These are phyloP conservation scores for Alternaria arborescens DNA, from an alignment of 2,329 filamentous ascomycete species.

Conservation along the genomic window DNA sequence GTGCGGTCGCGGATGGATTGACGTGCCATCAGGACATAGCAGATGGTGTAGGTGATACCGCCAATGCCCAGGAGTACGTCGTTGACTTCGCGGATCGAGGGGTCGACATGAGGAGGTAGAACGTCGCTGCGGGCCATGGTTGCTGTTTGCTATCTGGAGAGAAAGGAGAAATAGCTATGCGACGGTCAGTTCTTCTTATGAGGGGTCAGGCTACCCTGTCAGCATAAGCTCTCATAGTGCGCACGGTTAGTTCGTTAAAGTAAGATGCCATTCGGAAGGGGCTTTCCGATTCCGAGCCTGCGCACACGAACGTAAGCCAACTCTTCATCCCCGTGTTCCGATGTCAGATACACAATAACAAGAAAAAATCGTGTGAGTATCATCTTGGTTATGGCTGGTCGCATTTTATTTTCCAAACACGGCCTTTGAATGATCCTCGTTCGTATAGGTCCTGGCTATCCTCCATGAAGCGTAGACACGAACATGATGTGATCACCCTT, in stretches of 20 bases:
- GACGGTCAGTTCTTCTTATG: neutral
- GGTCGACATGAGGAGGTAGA: conserved; percentile 28
- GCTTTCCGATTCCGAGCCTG: neutral
- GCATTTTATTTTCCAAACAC: neutral
- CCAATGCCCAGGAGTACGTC: conserved; percentile 24
- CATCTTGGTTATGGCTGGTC: neutral
- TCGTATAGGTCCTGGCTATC: conserved; percentile 57
- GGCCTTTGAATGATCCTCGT: neutral
- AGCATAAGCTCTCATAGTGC: neutral
- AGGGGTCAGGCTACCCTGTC: neutral
- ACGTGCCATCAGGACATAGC: conserved; percentile 59
- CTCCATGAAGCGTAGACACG: conserved; percentile 94
- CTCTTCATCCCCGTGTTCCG: neutral
- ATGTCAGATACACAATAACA: neutral
- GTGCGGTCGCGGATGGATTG: conserved; percentile 58
- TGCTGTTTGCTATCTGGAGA: neutral
- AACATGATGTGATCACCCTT: conserved; percentile 88
- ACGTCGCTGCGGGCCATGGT: conserved; percentile 12
- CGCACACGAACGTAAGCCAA: neutral
- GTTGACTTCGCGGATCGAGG: conserved; percentile 18
- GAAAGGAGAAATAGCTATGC: neutral
- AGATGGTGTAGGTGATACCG: conserved; percentile 27
- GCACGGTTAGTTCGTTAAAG: neutral
- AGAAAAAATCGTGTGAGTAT: neutral
- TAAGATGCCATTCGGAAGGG: neutral